Percentiles rank a stretch among this genome's conserved stretches.
These are phyloP conservation scores for Cynanchum wilfordii DNA, from an alignment of 257 asterid genomes.

Conservation along the genomic window DNA sequence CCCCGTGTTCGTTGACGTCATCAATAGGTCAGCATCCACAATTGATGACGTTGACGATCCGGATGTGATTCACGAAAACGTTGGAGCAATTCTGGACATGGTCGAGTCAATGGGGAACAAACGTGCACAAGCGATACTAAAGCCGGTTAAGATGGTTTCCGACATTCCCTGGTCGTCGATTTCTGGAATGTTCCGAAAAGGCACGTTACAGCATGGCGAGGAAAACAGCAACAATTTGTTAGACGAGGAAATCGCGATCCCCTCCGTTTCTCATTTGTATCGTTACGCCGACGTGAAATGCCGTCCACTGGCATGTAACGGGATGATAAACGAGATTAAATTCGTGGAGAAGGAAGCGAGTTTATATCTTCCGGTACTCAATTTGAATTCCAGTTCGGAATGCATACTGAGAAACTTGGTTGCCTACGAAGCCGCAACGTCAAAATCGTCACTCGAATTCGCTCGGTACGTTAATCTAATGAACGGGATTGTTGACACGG, in stretches of 20 bases:
- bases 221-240: background rate
- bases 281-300: conserved; percentile 20
- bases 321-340: conserved; percentile 24
- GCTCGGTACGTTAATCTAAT: conserved; percentile 48
- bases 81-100: conserved; percentile 16
- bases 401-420: conserved; percentile 44
- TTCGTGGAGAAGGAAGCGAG: conserved; percentile 21
- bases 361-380: conserved; percentile 42
- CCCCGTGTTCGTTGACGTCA: background rate
- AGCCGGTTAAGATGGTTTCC: conserved; percentile 17
- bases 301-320: conserved; percentile 12
- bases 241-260: conserved; percentile 23
- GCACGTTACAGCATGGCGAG: background rate
- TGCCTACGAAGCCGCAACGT: conserved; percentile 43
- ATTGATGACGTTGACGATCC: background rate
- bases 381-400: conserved; percentile 33
- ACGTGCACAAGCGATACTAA: conserved; percentile 10
- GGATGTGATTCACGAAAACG: conserved; percentile 14
- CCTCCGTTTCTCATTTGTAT: conserved; percentile 22
- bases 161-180: conserved; percentile 27
- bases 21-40: background rate
- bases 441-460: conserved; percentile 28
- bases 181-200: conserved; percentile 21
- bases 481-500: conserved; percentile 43
- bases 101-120: conserved; percentile 15